Evolutionary conservation across 2,329 filamentous ascomycete genomes (phyloP), one percentile per base, ranked within the genome.

Genomic region (Fusarium algeriense): DNA sequence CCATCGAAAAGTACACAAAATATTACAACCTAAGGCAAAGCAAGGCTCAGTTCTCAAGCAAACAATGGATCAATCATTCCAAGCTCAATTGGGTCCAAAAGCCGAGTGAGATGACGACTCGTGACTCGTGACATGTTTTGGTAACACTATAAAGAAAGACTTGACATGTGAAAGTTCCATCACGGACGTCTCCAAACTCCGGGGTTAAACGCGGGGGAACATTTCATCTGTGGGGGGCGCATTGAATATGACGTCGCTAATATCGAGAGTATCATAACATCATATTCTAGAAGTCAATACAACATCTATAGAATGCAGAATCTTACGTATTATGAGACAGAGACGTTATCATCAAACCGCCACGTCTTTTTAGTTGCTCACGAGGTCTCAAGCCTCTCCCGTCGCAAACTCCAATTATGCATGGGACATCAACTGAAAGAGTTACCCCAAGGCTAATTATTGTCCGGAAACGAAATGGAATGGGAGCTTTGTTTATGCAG

Each of bases 111-210:
- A 75, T 50, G 53, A 66, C 59, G 73, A 64, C 69, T 60, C 73
- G 71, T 69, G 73, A 74, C 73, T 73, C 70, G 67, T 72, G 73
- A 73, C 69, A 71, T 41, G 46, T 54, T 62, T 59, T 57, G 44
- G 52, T 48, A 43, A 41, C 44, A 20, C 34, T 30, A 45, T 23
- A 35, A 15, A 15, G 37, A 7, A 15, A 15, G 37, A 7, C 55
- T 75, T 76, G 69, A 71, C 76, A 77, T 75, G 76, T 77, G 75
- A 77, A 76, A 77, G 70, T 71, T 64, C 49, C 58, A 58, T 67
- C 23, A 23, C 23, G 23, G 23, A 23, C 23, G 23, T 23, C 48
- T 46, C 62, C 50, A 64, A 49, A 64, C 46, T 54, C 55, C 43
- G 53, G 54, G 58, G 46, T 35, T 52, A 70, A 65, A 69, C 69